Evolutionary conservation across 2,329 filamentous ascomycete species (phyloP).

Genomic region (Sphaerulina vaccinii): DNA sequence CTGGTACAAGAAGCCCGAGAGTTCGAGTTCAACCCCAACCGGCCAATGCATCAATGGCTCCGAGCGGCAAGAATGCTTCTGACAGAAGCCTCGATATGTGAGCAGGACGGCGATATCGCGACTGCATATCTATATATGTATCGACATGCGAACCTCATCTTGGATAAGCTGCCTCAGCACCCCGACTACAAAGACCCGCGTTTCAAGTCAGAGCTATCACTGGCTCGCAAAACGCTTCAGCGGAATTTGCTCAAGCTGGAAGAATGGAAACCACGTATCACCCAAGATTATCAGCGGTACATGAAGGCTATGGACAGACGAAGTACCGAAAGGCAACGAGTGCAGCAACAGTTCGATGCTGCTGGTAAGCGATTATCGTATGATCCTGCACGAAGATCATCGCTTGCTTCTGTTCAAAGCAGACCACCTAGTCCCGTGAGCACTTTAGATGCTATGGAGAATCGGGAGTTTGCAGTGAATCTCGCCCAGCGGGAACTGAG

Average conservation of each 20-base stretch:
- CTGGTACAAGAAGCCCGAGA: slow-evolving; percentile 72
- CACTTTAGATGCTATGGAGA: slow-evolving; percentile 63
- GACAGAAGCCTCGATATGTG: slow-evolving; percentile 74
- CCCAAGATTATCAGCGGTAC: slow-evolving; percentile 69
- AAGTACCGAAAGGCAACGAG: slow-evolving; percentile 31
- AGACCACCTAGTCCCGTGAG: slow-evolving; percentile 19
- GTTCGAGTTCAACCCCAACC: slow-evolving; percentile 76
- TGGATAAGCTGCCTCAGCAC: slow-evolving; percentile 72
- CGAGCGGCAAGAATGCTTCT: slow-evolving; percentile 34
- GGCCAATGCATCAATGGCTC: slow-evolving; percentile 59
- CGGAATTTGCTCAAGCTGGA: slow-evolving; percentile 71
- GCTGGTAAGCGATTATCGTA: slow-evolving; percentile 15
- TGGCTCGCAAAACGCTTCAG: slow-evolving; percentile 62
- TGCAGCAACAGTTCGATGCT: slow-evolving; percentile 23
- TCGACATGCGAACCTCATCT: slow-evolving; percentile 79
- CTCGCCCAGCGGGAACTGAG: slow-evolving; percentile 71
- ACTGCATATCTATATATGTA: slow-evolving; percentile 91
- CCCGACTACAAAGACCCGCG: slow-evolving; percentile 70
- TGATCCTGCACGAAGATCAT: slow-evolving; percentile 20
- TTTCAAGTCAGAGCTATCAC: slow-evolving; percentile 53
- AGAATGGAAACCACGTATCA: slow-evolving; percentile 73
- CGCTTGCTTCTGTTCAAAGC: slow-evolving; percentile 16
- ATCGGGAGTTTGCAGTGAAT: slow-evolving; percentile 73
- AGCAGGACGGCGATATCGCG: slow-evolving; percentile 79
- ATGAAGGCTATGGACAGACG: slow-evolving; percentile 50